Percentiles rank a stretch among this genome's conserved stretches.
Conservation (phyloP, 2,329 filamentous ascomycete genomes). For the Scedosporium aurantiacum region DNA sequence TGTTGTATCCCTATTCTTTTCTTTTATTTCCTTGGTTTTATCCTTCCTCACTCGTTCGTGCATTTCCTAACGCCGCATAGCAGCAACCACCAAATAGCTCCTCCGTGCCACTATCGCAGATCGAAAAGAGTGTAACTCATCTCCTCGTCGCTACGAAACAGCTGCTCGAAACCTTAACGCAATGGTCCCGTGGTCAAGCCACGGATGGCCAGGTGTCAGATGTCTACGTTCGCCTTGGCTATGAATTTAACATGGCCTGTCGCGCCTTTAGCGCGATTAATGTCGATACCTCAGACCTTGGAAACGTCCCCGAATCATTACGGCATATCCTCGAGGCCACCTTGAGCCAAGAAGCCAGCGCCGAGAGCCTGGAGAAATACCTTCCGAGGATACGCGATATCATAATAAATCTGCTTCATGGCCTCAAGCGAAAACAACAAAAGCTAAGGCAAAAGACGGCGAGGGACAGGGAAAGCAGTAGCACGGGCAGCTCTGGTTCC, state of each 20-base stretch:
- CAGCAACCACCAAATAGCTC: constrained; percentile 21
- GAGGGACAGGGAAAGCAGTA: constrained; percentile 39
- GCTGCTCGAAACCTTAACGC: constrained; percentile 89
- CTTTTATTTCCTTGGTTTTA: not conserved
- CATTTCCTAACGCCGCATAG: not conserved
- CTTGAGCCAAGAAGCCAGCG: constrained; percentile 88
- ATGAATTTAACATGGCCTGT: constrained; percentile 99
- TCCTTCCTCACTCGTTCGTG: not conserved
- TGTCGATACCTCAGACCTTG: constrained; percentile 86
- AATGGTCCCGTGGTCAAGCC: constrained; percentile 89
- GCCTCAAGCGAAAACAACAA: constrained; percentile 93
- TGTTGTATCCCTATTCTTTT: not conserved
- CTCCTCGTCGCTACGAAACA: constrained; percentile 96
- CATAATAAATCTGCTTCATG: constrained; percentile 94
- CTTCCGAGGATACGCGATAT: constrained; percentile 92
- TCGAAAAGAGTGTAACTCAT: constrained; percentile 97
- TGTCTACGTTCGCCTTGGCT: constrained; percentile 92
- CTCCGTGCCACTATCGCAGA: constrained; percentile 77
- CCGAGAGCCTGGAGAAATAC: constrained; percentile 87
- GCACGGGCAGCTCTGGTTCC: constrained; percentile 19
- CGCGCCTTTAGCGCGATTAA: constrained; percentile 94
- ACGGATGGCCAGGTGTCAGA: constrained; percentile 94
- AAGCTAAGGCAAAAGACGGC: constrained; percentile 59
- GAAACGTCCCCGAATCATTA: constrained; percentile 86
- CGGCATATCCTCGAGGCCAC: constrained; percentile 90